phyloP scores from a whole-genome alignment of 2,329 filamentous ascomycete species.

The Penicillium sp. region DNA sequence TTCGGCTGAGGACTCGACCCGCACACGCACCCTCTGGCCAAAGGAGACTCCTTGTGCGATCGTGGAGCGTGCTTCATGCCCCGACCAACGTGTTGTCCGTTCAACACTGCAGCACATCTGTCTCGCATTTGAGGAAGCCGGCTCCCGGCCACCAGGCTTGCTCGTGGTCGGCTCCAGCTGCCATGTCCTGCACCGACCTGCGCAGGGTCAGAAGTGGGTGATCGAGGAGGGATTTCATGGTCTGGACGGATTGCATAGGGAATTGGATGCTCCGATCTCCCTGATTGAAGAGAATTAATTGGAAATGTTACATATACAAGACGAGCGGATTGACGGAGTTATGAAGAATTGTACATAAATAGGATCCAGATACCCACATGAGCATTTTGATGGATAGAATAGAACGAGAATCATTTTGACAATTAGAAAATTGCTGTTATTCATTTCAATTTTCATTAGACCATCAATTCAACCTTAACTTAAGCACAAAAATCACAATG shows the following conservation, averaged over 20 bases:
- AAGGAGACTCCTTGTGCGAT: constrained; percentile 84
- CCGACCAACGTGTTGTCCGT: constrained; percentile 89
- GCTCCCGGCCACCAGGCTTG: constrained; percentile 85
- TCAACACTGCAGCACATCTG: constrained; percentile 82
- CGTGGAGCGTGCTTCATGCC: constrained; percentile 89
- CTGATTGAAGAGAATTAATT: constrained; percentile 20
- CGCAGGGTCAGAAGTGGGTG: constrained; percentile 70
- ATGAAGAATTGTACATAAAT: constrained; percentile 30
- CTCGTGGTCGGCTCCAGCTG: constrained; percentile 86
- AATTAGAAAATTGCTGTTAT: neutral
- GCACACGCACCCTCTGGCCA: constrained; percentile 64
- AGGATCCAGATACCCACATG: constrained; percentile 32
- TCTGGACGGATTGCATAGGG: constrained; percentile 61
- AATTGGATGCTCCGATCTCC: constrained; percentile 28
- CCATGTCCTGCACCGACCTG: constrained; percentile 70
- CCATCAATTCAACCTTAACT: neutral
- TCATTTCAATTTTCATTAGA: too few relatives aligned
- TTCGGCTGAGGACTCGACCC: constrained; percentile 36
- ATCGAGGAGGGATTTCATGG: constrained; percentile 88
- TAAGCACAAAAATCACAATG: neutral
- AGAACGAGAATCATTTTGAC: neutral
- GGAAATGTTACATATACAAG: constrained; percentile 10
- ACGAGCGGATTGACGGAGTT: constrained; percentile 18
- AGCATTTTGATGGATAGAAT: constrained; percentile 5
- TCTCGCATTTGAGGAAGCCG: constrained; percentile 84